These are phyloP conservation scores for Paxillus ammoniavirescens DNA, from an alignment of 768 basidiomycete genomes.

Conservation along the genomic window DNA sequence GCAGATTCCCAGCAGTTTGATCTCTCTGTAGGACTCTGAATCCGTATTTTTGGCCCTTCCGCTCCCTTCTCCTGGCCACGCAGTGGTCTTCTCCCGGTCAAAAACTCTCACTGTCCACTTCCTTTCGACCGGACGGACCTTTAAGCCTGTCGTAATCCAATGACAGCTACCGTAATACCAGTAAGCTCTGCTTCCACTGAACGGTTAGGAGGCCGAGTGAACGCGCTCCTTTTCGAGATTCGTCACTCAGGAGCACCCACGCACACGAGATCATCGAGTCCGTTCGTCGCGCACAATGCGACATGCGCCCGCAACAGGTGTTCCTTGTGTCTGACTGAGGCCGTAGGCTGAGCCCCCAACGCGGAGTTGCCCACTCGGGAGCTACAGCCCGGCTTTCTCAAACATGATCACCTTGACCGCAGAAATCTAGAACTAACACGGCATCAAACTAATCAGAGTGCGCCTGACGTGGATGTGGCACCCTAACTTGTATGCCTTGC, in stretches of 20 bases:
- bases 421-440: not conserved
- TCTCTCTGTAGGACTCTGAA: not conserved
- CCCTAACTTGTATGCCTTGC: too few species aligned
- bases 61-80: not conserved
- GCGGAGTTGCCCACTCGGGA: not conserved
- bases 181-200: not conserved
- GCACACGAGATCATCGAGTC: not conserved
- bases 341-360: not conserved
- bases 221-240: not conserved
- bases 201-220: not conserved
- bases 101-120: constrained; percentile 5
- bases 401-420: not conserved
- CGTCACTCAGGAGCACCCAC: not conserved
- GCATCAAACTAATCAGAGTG: not conserved
- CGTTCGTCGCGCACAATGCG: not conserved
- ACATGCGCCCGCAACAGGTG: not conserved
- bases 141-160: not conserved
- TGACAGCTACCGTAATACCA: not conserved
- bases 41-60: constrained; percentile 10
- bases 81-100: constrained; percentile 6
- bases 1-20: constrained; percentile 1
- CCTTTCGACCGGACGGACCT: constrained; percentile 16
- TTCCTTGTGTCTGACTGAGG: not conserved
- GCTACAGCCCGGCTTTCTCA: not conserved
- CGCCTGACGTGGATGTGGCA: too few species aligned